Base-by-base conservation (phyloP, 2,329 filamentous ascomycete species). In the Cercospora brassicicola region DNA sequence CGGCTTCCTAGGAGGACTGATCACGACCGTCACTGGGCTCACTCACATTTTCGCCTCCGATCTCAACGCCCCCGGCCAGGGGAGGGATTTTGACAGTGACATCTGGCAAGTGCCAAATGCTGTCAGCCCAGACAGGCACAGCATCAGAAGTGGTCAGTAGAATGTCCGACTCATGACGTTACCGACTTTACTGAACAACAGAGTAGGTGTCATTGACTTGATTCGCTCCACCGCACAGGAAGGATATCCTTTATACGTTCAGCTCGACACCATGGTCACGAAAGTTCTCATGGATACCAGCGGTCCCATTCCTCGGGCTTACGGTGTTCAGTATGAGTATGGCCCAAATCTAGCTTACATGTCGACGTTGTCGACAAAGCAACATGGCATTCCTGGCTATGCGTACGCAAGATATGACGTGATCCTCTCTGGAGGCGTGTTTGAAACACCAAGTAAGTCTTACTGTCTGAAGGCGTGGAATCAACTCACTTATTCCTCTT, bases 261-360 rank as follows among this genome's bases (percentile, higher is more conserved):
- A 82, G 56, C 80, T 83, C 3, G 90, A 90, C 78, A 87, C 84
- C 48, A 79, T 91, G 56, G 90, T 87, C 70, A 88, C 89, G 64
- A 89, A 88, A 76, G 78, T 92, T 76, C 80, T 82, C 36, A 90
- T 89, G 70, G 88, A 90, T 36, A 86, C 88, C 2, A 88, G 42
- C 2, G 66, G 85, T n/a, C 74, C 80, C 18, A 85, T 84, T 62
- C 77, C 81, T 2, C 82, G 84, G 68, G 80, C 80, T 1, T 79
- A 75, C 26, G 80, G 80, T 62, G 79, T 82, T 7, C 76, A 81
- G 64, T 82, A 79, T 69, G 76, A 79, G 60, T 76, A 80, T 13
- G 80, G 80, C 26, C 65, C 64, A 28, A 74, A 75, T 20, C 70
- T 81, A 4, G 81, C 81, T 68, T 73, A 75, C 23, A 79, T 79